These are phyloP conservation scores for Podochytrium sp. DNA, from an alignment of 192 early-diverging fungal species.

Conservation along the genomic window DNA sequence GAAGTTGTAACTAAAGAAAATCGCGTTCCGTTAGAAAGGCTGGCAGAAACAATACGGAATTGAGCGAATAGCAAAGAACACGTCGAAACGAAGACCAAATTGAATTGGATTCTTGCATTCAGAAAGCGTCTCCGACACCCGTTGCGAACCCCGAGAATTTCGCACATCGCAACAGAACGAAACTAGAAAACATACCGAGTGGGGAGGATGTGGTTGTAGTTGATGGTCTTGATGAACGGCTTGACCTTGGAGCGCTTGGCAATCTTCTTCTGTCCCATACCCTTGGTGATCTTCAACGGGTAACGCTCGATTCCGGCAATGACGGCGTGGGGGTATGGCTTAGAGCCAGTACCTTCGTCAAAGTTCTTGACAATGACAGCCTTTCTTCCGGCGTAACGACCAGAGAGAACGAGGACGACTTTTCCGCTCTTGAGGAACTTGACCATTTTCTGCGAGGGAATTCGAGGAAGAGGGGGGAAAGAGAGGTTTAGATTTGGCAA, in stretches of 20 bases:
- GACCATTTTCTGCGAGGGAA: conserved; percentile 43
- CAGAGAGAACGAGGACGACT: conserved; percentile 96
- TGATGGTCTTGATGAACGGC: conserved; percentile 98
- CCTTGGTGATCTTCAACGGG: conserved; percentile 95
- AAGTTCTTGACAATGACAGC: conserved; percentile 96
- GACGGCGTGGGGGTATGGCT: conserved; percentile 96
- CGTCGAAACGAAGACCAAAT: no score
- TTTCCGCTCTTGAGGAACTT: conserved; percentile 50
- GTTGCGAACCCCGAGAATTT: no score
- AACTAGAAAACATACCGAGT: conserved; percentile 73
- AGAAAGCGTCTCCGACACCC: no score
- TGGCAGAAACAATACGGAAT: no score
- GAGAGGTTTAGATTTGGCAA: no score
- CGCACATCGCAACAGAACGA: no score
- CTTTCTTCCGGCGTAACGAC: conserved; percentile 99
- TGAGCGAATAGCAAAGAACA: no score
- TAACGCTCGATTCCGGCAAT: conserved; percentile 97
- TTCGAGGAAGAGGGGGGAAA: no score
- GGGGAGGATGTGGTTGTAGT: conserved; percentile 99
- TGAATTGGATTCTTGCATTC: no score
- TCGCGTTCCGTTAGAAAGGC: no score
- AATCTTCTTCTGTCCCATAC: conserved; percentile 94
- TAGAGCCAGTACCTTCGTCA: conserved; percentile 97
- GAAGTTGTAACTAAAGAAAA: conserved; percentile 78
- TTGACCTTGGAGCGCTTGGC: conserved; percentile 97